Evolutionary conservation across 1,284 basidiomycete species (phyloP), one percentile per base, ranked within the genome.

Genomic region (Puccinia coronata): DNA sequence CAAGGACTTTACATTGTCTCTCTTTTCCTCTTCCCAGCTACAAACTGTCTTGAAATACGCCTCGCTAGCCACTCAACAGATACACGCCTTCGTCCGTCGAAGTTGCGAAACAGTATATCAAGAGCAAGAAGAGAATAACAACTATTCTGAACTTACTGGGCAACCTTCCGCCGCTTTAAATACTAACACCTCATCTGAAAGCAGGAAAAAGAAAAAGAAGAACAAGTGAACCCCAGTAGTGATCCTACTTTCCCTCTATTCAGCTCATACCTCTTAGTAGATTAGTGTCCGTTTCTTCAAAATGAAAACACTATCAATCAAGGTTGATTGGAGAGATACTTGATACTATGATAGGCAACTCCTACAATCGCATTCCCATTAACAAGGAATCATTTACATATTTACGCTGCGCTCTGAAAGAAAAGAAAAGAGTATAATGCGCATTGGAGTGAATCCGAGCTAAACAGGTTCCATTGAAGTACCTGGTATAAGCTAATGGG

Each of bases 201-300:
- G 39, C 12, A 78, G 63, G 51, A 69, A 67, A 53, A 78, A 69
- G 65, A 78, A 78, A 70, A 78, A 78, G 36, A 70, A 65, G 49
- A 57, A 36, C 28, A 53, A 78, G 39, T 78, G 51, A 78, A 5
- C 31, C 16, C 1, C 20, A 31, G 4, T 43, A n/a, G 36, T 18
- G 12, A 49, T 43, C 16, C n/a, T 47, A 41, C 34, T 25, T 49
- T 31, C 9, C 2, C 14, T 51, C n/a, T n/a, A n/a, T 47, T 49
- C 6, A 28, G 4, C 9, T 34, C 1, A 28, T 28, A n/a, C 49
- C 9, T 63, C 36, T 39, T 23, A 18, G 23, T 41, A 16, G 2
- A 11, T 34, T 63, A 14, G 23, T 23, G 14, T 20, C 34, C 1
- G 20, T 31, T 11, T 34, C 18, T 63, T 36, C n/a, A 9, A 12